These are phyloP conservation scores for Diaporthe longicolla DNA, from an alignment of 2,329 filamentous ascomycete species.

Conservation along the genomic window DNA sequence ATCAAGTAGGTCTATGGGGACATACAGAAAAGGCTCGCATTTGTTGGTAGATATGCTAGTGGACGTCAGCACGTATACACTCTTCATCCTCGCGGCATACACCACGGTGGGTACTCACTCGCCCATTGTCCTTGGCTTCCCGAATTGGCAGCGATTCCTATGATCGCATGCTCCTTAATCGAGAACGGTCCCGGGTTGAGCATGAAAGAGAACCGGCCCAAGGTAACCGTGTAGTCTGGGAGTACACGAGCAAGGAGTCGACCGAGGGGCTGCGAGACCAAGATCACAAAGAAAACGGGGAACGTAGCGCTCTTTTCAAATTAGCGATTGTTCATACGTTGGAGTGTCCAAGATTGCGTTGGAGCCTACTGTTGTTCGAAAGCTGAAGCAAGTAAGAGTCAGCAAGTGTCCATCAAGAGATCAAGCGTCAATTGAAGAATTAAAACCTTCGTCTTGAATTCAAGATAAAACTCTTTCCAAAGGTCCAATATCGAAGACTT, in stretches of 20 bases:
- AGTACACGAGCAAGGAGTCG: slow-evolving; percentile 42
- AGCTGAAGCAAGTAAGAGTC: neutral
- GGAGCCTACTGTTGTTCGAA: slow-evolving; percentile 17
- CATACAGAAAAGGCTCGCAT: slow-evolving; percentile 43
- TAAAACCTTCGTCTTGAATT: neutral
- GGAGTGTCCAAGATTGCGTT: neutral
- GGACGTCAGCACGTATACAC: slow-evolving; percentile 1
- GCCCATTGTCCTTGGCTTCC: slow-evolving; percentile 45
- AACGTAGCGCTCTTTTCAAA: slow-evolving; percentile 37
- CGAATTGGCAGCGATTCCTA: slow-evolving; percentile 46
- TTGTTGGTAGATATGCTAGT: slow-evolving; percentile 40
- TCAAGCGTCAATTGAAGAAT: neutral
- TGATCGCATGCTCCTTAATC: slow-evolving; percentile 45
- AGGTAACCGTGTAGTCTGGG: slow-evolving; percentile 42
- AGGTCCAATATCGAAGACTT: neutral
- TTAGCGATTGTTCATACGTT: neutral
- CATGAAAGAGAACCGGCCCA: slow-evolving; percentile 42
- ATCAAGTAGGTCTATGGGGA: neutral
- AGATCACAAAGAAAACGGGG: slow-evolving; percentile 45
- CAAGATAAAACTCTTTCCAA: too few species aligned
- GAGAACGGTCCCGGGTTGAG: slow-evolving; percentile 45
- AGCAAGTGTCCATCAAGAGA: neutral
- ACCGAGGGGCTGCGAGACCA: slow-evolving; percentile 44
- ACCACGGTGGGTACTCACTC: slow-evolving; percentile 10
- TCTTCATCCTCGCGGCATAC: neutral